A percentile compares a stretch with the other conserved stretches of the same genome.
phyloP scores from a whole-genome alignment of 1,284 basidiomycete species.

The Ganoderma lucidum region DNA sequence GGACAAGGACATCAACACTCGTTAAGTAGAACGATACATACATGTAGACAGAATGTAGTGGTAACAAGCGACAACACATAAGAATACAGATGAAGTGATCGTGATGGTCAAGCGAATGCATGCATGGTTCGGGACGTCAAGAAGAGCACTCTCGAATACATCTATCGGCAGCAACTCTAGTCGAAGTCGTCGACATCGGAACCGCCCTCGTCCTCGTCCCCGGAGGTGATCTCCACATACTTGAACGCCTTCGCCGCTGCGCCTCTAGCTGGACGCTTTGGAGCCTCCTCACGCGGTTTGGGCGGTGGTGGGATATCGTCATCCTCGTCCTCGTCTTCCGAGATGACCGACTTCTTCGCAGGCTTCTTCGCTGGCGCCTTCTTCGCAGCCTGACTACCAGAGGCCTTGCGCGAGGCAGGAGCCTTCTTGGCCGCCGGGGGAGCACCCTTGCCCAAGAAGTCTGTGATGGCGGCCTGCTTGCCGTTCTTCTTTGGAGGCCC shows the following conservation, averaged over 20 bases:
- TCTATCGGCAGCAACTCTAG: conserved; percentile 23
- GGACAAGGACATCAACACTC: conserved; percentile 1
- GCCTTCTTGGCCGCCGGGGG: conserved; percentile 36
- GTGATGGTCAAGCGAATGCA: neutral
- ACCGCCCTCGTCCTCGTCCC: conserved; percentile 41
- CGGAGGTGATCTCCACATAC: conserved; percentile 50
- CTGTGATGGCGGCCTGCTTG: conserved; percentile 57
- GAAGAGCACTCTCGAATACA: conserved; percentile 5
- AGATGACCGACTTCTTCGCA: conserved; percentile 42
- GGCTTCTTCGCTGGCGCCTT: conserved; percentile 49
- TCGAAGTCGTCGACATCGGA: conserved; percentile 44
- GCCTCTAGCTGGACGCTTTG: conserved; percentile 44
- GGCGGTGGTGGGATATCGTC: conserved; percentile 43
- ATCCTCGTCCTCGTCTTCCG: conserved; percentile 46
- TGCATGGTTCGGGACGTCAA: neutral
- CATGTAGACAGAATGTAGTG: neutral
- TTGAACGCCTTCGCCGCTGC: conserved; percentile 42
- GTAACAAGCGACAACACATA: conserved; percentile 11
- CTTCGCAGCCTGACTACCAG: conserved; percentile 39
- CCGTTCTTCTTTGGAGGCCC: conserved; percentile 47
- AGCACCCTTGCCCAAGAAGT: conserved; percentile 66
- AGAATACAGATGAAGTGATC: conserved; percentile 12
- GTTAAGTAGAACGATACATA: conserved; percentile 5
- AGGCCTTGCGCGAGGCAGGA: conserved; percentile 39
- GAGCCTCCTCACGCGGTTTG: conserved; percentile 40